These are phyloP conservation scores for Ganoderma sp. DNA, from an alignment of 1,284 basidiomycete species.

Conservation along the genomic window DNA sequence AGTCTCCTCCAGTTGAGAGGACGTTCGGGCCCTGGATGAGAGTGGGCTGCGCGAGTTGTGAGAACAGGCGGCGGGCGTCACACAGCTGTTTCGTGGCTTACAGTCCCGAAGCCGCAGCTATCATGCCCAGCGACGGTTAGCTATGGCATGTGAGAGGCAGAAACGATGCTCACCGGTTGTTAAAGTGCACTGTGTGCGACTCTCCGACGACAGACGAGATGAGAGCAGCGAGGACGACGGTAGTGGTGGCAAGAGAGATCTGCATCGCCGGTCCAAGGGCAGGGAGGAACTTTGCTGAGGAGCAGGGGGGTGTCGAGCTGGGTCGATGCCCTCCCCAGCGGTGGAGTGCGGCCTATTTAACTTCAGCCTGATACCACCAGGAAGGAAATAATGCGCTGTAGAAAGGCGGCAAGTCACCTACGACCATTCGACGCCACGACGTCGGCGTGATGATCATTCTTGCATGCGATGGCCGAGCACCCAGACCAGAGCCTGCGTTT, in stretches of 20 bases:
- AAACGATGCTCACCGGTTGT: conserved; percentile 42
- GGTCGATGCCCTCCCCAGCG: not conserved
- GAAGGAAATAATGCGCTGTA: not conserved
- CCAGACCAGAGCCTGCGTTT: not conserved
- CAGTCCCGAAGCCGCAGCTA: conserved; percentile 7
- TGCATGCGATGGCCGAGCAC: not conserved
- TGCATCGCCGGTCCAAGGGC: conserved; percentile 40
- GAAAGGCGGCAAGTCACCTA: not conserved
- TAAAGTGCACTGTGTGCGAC: conserved; percentile 45
- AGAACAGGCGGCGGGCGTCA: conserved; percentile 4
- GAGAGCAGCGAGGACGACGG: conserved; percentile 35
- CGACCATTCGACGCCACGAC: not conserved
- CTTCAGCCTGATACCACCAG: not conserved
- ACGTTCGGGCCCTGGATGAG: conserved; percentile 42
- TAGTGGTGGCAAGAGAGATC: conserved; percentile 39
- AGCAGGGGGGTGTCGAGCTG: not conserved
- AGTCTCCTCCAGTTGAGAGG: conserved; percentile 44
- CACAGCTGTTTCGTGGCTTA: not conserved
- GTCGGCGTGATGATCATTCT: not conserved
- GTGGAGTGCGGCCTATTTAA: not conserved
- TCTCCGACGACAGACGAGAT: conserved; percentile 41
- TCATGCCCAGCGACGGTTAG: not conserved
- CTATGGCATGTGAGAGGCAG: conserved; percentile 23
- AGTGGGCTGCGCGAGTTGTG: conserved; percentile 36
- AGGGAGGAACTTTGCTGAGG: not conserved